Base-by-base conservation (phyloP, 257 asterid species). In the Solanum arcanum region DNA sequence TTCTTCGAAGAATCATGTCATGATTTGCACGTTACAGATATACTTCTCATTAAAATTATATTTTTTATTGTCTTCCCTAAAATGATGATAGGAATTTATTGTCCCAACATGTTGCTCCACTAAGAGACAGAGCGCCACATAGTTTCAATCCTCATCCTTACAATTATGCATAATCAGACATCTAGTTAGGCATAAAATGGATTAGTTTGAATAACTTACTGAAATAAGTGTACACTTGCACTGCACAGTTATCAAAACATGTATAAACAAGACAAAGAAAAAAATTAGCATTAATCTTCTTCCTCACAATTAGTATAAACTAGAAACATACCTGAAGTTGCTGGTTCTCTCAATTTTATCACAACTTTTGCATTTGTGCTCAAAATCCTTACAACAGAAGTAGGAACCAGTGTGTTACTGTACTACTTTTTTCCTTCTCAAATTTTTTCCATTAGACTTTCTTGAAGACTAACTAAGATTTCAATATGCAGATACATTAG, bases 401-500 rank as follows among this genome's bases (percentile, higher is more conserved):
- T 31, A 78, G 42, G 20, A 6, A 16, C 16, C 16, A 78, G 18
- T 47, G 29, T 80, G 69, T 29, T 49, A 5, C 27, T 2, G 42
- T 78, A 6, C 82, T 39, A 21, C 31, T 11, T 18, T 14, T 49
- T 80, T 80, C 29, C 29, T 80, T 80, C 20, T 49, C 64, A 25
- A 0, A 20, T 80, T 0, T 80, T 80, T 4, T 29, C 69, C 29
- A 10, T 81, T 46, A 0, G 46, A 49, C 20, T 31, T 29, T 80
- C 0, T 20, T 81, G 69, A 29, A 81, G 69, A 49, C 44, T 41
- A 87, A 29, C 18, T 29, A 82, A 77, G 70, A 87, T 89, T 64
- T 91, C 84, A 49, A 52, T 80, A 41, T 39, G 46, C 96, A 97
- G 99, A 92, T 97, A 97, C 88, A 86, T 94, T 52, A 87, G 94